These are phyloP conservation scores for Murraya paniculata DNA, from an alignment of 345 rosid genomes.

Conservation along the genomic window DNA sequence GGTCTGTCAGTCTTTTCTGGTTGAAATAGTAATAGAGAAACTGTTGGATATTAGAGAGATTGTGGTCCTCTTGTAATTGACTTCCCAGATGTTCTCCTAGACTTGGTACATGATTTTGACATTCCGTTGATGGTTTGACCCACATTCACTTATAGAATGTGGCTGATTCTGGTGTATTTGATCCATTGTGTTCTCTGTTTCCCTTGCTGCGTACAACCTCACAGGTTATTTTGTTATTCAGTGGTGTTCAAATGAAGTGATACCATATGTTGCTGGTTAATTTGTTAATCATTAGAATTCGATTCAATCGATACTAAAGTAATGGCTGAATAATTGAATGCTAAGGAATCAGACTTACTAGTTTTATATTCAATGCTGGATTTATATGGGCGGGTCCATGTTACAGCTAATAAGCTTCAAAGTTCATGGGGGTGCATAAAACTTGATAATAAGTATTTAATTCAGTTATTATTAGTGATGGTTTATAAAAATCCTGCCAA, in stretches of 20 bases:
- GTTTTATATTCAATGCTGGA: not conserved
- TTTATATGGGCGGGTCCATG: conserved; percentile 2
- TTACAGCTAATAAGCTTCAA: conserved; percentile 17
- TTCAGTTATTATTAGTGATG: not conserved
- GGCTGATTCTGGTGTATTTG: not conserved
- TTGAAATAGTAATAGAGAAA: not conserved
- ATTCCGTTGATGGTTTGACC: not conserved
- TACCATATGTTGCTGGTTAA: too few relatives aligned
- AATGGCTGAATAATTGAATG: conserved; percentile 1
- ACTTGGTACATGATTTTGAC: not conserved
- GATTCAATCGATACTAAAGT: not conserved
- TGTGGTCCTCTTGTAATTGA: not conserved
- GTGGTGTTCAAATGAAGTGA: not conserved
- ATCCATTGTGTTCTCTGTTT: not conserved
- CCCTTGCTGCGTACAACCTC: not conserved
- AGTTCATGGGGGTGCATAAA: not conserved
- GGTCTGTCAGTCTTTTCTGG: not conserved
- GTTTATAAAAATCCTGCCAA: not conserved
- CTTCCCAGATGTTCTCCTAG: not conserved
- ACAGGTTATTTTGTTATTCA: not conserved
- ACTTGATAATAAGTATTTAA: not conserved
- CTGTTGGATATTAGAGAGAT: not conserved
- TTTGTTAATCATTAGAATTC: not conserved
- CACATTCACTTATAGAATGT: not conserved
- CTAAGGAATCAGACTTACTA: not conserved